Evolutionary conservation across 2,329 filamentous ascomycete genomes (phyloP).

Genomic region (Teratosphaeria nubilosa): DNA sequence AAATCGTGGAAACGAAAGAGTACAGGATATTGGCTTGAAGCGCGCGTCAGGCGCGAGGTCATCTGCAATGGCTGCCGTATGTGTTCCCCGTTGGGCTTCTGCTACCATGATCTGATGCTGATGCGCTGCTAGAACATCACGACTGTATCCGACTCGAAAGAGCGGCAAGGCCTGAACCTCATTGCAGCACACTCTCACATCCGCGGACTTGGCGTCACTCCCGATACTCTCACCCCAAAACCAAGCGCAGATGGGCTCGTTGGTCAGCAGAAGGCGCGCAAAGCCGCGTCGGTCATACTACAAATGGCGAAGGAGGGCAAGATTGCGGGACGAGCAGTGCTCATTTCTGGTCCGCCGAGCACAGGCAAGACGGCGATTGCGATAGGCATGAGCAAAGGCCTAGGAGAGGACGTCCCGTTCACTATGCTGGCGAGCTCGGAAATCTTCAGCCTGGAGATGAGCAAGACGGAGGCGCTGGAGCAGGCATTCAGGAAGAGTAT

Average conservation of each 20-base stretch:
- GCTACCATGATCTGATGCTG: background rate
- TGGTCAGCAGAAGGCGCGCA: constrained; percentile 90
- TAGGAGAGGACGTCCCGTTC: constrained; percentile 90
- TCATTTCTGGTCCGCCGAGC: constrained; percentile 91
- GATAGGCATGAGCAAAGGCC: constrained; percentile 96
- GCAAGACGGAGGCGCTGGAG: constrained; percentile 94
- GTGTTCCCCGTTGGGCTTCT: background rate
- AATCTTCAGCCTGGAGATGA: constrained; percentile 98
- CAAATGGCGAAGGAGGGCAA: constrained; percentile 99
- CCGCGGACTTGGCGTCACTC: constrained; percentile 85
- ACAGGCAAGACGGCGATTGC: constrained; percentile 98
- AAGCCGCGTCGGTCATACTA: constrained; percentile 88
- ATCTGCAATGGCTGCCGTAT: constrained; percentile 6
- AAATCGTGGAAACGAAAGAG: background rate
- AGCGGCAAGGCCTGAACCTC: constrained; percentile 91
- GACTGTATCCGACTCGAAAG: constrained; percentile 89
- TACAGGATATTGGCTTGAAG: background rate
- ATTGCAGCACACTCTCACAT: constrained; percentile 98
- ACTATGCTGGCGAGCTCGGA: constrained; percentile 92
- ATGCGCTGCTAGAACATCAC: constrained; percentile 46
- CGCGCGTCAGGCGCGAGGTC: constrained; percentile 1
- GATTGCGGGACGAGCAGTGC: constrained; percentile 86
- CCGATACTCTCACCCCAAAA: constrained; percentile 80
- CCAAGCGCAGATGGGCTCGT: constrained; percentile 82
- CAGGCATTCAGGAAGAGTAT: constrained; percentile 99